These are phyloP conservation scores for Aspergillus mulundensis DNA, from an alignment of 495 filamentous ascomycete species.

Conservation along the genomic window DNA sequence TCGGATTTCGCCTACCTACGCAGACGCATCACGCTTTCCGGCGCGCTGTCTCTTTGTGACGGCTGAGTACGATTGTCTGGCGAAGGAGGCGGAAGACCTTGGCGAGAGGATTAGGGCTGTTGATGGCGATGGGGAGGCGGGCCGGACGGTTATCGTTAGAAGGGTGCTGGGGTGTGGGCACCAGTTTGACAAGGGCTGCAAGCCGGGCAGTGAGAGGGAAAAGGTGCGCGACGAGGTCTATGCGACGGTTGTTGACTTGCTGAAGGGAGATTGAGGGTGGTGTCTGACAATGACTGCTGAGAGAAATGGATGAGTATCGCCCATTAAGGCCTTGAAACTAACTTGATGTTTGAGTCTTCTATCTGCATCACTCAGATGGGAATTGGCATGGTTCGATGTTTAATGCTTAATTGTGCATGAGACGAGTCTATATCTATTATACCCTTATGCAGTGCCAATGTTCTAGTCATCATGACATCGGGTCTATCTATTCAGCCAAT, in stretches of 20 bases:
- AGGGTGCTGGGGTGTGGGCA: constrained; percentile 26
- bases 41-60: constrained; percentile 7
- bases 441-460: not conserved
- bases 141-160: constrained; percentile 21
- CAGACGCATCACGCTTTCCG: constrained; percentile 5
- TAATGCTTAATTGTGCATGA: not conserved
- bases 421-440: not conserved
- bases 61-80: constrained; percentile 6
- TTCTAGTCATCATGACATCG: not conserved
- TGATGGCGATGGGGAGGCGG: not conserved
- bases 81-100: constrained; percentile 8
- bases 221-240: constrained; percentile 13
- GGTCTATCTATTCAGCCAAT: constrained; percentile 1
- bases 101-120: constrained; percentile 11
- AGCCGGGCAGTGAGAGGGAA: constrained; percentile 11
- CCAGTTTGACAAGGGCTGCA: constrained; percentile 23
- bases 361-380: too few relatives aligned
- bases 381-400: not conserved
- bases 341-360: constrained; percentile 1
- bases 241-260: constrained; percentile 14
- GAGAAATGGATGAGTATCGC: too few relatives aligned
- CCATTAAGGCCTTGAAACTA: too few relatives aligned
- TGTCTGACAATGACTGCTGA: too few relatives aligned
- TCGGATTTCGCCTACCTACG: constrained; percentile 32
- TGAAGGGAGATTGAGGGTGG: constrained; percentile 1